Evolutionary conservation across 257 asterid genomes (phyloP).

Genomic region (Scutellaria galericulata): DNA sequence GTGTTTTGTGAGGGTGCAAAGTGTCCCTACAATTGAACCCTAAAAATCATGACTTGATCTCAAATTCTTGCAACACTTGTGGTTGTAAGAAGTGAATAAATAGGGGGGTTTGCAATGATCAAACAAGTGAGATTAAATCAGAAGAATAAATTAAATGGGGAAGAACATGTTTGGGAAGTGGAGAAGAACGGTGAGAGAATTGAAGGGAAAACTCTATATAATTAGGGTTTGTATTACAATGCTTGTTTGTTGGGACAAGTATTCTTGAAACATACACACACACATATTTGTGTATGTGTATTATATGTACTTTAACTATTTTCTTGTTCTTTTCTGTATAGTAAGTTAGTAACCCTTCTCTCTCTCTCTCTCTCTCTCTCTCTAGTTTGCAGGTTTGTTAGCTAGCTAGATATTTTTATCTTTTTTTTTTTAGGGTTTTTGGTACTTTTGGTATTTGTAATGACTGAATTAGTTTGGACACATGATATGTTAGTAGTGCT

Average conservation of each 20-base stretch:
- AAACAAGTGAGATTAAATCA: neutral
- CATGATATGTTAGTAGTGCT: too few species aligned
- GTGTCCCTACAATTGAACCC: slow-evolving; percentile 54
- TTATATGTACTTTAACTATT: neutral
- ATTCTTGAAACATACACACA: slow-evolving; percentile 27
- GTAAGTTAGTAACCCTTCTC: too few species aligned
- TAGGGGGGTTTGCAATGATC: slow-evolving; percentile 13
- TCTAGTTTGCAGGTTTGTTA: too few species aligned
- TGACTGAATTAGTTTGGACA: too few species aligned
- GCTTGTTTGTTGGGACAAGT: slow-evolving; percentile 49
- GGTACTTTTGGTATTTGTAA: too few species aligned
- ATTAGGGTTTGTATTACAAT: slow-evolving; percentile 50
- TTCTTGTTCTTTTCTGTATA: too few species aligned
- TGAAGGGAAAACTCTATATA: slow-evolving; percentile 48
- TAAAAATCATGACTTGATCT: neutral
- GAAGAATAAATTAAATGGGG: slow-evolving; percentile 23
- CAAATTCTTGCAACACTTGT: slow-evolving; percentile 24
- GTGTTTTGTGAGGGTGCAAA: slow-evolving; percentile 48
- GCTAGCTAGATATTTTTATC: too few species aligned
- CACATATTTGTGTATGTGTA: neutral
- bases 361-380: too few species aligned
- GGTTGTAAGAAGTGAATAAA: slow-evolving; percentile 28
- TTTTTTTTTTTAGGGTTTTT: too few species aligned
- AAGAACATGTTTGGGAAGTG: slow-evolving; percentile 42
- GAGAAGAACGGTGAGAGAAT: slow-evolving; percentile 47